Evolutionary conservation across 331 rosid genomes (phyloP).

Genomic region (Rosa hybrid): DNA sequence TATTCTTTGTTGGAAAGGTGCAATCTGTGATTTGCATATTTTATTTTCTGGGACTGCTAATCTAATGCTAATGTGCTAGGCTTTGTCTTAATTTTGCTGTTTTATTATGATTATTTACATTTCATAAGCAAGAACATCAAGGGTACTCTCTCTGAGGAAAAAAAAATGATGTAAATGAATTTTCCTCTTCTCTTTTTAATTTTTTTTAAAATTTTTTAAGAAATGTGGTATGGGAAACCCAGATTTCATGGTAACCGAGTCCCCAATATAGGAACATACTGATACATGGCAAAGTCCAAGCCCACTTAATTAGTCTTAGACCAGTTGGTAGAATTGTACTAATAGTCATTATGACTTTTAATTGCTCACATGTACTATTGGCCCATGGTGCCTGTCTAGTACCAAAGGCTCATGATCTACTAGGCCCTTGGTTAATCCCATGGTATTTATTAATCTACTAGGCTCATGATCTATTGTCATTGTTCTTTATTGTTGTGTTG

Average conservation of each 20-base stretch:
- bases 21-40: constrained; percentile 8
- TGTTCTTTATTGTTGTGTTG: not conserved
- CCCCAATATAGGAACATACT: not conserved
- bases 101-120: not conserved
- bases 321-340: not conserved
- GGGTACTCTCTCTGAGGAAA: not conserved
- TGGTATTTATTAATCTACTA: not conserved
- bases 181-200: not conserved
- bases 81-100: not conserved
- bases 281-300: not conserved
- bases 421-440: not conserved
- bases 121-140: not conserved
- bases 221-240: not conserved
- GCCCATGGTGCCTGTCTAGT: not conserved
- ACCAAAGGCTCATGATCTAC: not conserved
- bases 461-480: not conserved
- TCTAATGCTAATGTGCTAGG: not conserved
- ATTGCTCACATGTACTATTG: not conserved
- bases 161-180: not conserved
- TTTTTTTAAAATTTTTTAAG: not conserved
- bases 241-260: not conserved
- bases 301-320: not conserved
- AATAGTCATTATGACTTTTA: not conserved
- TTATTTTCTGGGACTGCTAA: not conserved
- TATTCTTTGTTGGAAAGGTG: not conserved